Base-by-base conservation (phyloP, 371 early-diverging fungal genomes). In the Syncephalastrum contaminatum region DNA sequence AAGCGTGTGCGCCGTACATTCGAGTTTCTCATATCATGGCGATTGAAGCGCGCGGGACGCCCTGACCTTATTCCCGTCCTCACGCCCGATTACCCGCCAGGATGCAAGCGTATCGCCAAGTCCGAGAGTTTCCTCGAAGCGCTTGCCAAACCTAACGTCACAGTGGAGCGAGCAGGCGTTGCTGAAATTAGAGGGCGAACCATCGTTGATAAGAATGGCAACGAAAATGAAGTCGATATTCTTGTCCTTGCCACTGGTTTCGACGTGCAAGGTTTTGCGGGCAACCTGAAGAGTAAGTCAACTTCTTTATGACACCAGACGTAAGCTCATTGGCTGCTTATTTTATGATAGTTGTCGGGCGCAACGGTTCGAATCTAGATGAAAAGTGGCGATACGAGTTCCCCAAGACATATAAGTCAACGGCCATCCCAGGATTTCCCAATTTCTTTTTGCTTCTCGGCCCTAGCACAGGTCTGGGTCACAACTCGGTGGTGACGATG, bases 221-320 rank as follows among this genome's bases (percentile, higher is more conserved):
- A 25, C 16, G 21, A 48, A 8, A 48, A 24, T 48, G 21, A 19
- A 22, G 24, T 24, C 25, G 18, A 48, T 21, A 19, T 48, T 8
- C 24, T 48, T 24, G 24, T 10, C 8, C n/a, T 21, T n/a, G 88
- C 88, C 1, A 88, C 88, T 19, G 88, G 88, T 3, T 88, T 82
- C 58, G 58, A 81, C 42, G 66, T 78, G 3, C 73, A 72, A 47
- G 70, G 59, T 6, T 65, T 70, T 19, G 53, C 61, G 14, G 67
- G 67, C 25, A 56, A 67, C 5, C 42, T 72, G 8, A 50, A 70
- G 12, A 55, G 71, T 66, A 67, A 44, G 59, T 47, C 36, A 12
- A 6, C 10, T 30, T 10, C 5, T 30, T 10, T 10, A 2, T 12
- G 36, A 25, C 36, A 2, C 36, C 2, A 30, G 36, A 30, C 36